Evolutionary conservation across 2,329 filamentous ascomycete species (phyloP), one percentile per base, ranked within the genome.

Genomic region (Colletotrichum sublineola): DNA sequence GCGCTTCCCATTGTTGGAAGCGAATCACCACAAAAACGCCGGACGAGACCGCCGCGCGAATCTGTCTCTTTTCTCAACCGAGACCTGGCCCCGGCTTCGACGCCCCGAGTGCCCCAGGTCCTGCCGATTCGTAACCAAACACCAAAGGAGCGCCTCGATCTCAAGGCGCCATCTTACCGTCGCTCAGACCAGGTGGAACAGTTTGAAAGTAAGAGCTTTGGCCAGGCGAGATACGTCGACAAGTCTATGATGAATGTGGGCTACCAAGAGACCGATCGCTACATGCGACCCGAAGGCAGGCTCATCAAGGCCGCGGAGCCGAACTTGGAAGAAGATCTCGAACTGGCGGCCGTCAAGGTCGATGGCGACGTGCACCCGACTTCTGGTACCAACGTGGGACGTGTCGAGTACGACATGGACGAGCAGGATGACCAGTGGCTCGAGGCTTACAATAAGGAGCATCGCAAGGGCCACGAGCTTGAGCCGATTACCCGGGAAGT

Each of bases 361-460:
- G 92, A 93, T 61, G 88, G 87, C 11, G 91, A 93, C 57, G 79
- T 83, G 7, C 85, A 76, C 5, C 81, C 81, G 50, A 83, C 85
- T 5, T 82, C 82, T 46, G 84, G 83, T 64, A 85, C 85, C 24
- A 78, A 80, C 46, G 88, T 97, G 50, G 94, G 94, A 15, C 91
- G 94, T 68, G 96, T 99, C 29, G 96, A 99, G 80, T 99, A 99
- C 80, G 96, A 99, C 81, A 99, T 99, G 96, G 96, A 99, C 79
- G 96, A 99, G 82, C 96, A 99, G 79, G 96, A 99, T 80, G 95
- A 97, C 76, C 94, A 95, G 84, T 99, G 96, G 96, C 86, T 99
- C 36, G 93, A 96, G 76, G 89, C 91, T 50, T 90, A 96, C 79
- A 99, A 99, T 77, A 84, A 86, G 15, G 91, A 93, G 77, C 71